Evolutionary conservation across 805 yeast genomes (phyloP), one percentile per base, ranked within the genome.

Genomic region (Candida sonorensis): DNA sequence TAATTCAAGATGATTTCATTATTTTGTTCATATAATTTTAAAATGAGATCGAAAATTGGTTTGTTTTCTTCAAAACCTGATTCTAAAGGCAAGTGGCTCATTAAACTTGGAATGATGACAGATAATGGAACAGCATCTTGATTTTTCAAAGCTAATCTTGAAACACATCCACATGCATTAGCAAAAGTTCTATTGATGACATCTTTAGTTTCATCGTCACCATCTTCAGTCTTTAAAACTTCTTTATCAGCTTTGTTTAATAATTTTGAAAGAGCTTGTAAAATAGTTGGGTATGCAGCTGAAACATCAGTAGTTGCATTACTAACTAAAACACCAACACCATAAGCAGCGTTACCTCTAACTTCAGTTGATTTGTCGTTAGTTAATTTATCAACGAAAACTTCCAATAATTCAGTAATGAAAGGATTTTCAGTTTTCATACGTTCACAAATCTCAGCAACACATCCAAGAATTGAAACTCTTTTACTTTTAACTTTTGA

Each of bases 121-220:
- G 71, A 76, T 44, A 86, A 61, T 38, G 97, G 97, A 45, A 88
- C 77, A 23, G 81, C 71, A 23, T 61, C 62, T 48, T 75, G 77
- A 56, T 82, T 72, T 54, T 81, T 79, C 57, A 84, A 64, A 10
- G 83, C 73, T 83, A 92, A 70, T 62, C 98, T 77, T 12, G 95
- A 88, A 36, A 88, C 95, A 72, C 97, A 92, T 27, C 98, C 98
- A 59, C 92, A 81, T 4, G 95, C 95, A 59, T 92, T 92, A 38
- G 97, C 96, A 46, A 75, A 76, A 5, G 94, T 77, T 64, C 95
- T 73, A 62, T 80, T 79, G 47, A 84, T 73, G 38, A 76, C 81
- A 44, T 86, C 95, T 50, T 72, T 72, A 21, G 84, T 69, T 57
- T 82, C 90, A 44, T 81, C 94, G 49, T 78, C 86, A 40, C 75